Conservation (phyloP, 2,329 filamentous ascomycete genomes). For the Scedosporium aurantiacum region DNA sequence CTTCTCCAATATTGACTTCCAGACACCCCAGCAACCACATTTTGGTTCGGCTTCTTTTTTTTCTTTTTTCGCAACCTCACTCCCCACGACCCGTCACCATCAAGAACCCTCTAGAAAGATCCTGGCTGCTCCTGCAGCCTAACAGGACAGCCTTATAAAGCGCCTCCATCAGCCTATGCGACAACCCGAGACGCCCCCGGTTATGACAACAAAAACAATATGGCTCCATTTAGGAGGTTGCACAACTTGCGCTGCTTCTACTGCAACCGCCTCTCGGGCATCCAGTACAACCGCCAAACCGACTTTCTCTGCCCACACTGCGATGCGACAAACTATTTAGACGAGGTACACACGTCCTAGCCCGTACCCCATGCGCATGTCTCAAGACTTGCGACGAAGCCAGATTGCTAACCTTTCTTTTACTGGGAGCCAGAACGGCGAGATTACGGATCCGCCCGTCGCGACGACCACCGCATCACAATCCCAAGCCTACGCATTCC, state of each 20-base stretch:
- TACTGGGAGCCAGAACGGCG: constrained; percentile 68
- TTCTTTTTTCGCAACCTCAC: neutral
- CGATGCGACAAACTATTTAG: constrained; percentile 80
- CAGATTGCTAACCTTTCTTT: neutral
- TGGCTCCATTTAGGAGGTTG: constrained; percentile 30
- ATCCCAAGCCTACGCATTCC: constrained; percentile 35
- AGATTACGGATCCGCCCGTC: constrained; percentile 78
- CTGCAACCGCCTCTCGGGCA: constrained; percentile 59
- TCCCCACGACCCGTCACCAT: neutral
- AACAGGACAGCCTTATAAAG: neutral
- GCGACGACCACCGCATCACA: constrained; percentile 35
- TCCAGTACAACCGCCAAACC: constrained; percentile 43
- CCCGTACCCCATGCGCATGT: neutral
- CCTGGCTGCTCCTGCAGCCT: neutral
- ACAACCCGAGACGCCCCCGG: neutral
- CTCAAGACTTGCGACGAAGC: neutral
- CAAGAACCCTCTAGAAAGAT: neutral
- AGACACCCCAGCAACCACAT: neutral
- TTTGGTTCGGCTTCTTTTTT: neutral
- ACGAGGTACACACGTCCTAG: constrained; percentile 48
- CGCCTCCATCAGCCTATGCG: neutral
- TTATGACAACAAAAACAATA: constrained; percentile 13
- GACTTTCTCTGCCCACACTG: constrained; percentile 68
- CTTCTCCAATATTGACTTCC: neutral
- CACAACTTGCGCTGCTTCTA: constrained; percentile 65